Base-by-base conservation (phyloP, 768 basidiomycete genomes). In the Boletus bicolor region DNA sequence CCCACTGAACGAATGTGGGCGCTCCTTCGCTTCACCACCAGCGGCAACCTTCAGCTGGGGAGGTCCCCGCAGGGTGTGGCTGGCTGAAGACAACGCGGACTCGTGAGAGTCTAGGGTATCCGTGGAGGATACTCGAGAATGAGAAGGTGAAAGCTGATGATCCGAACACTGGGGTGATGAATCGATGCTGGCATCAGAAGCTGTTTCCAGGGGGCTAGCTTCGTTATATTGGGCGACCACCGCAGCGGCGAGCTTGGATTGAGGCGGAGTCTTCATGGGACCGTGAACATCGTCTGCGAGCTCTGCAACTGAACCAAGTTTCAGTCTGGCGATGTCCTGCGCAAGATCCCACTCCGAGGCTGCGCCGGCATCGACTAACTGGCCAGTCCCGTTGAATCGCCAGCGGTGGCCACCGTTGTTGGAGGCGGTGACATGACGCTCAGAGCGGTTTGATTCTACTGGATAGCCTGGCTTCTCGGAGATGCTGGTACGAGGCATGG, bases 121-220 rank as follows among this genome's bases (percentile, higher is more conserved):
- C 59, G 86, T 84, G n/a, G 90, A 91, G 28, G 89, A 90, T 50
- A 86, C 90, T 52, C 89, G 84, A 59, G 89, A 91, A 71, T 91
- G 89, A 59, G 86, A 84, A 30, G 82, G 77, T 51, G 74, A 78
- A 63, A 84, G 82, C 56, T 81, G 80, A 70, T 86, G 84, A 60
- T 88, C 86, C 58, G 84, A 79, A 43, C 79, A 73, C 51, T 85
- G 82, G 19, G 89, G 86, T 36, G 89, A 89, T 47, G 89, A 90
- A 62, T 83, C 85, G 47, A 83, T 75, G 67, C 88, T 90, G 50
- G 83, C 78, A 65, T 79, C 83, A 34, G 87, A 90, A 35, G 82
- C 81, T 10, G 86, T 82, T 67, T 90, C 88, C 48, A 90, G 76
- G 39, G 87, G 87, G 64, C 88, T 91, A 17, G 80, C 73, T 61